Evolutionary conservation across 768 basidiomycete species (phyloP), one percentile per base, ranked within the genome.

Genomic region (Phylloporus rhodoxanthus): DNA sequence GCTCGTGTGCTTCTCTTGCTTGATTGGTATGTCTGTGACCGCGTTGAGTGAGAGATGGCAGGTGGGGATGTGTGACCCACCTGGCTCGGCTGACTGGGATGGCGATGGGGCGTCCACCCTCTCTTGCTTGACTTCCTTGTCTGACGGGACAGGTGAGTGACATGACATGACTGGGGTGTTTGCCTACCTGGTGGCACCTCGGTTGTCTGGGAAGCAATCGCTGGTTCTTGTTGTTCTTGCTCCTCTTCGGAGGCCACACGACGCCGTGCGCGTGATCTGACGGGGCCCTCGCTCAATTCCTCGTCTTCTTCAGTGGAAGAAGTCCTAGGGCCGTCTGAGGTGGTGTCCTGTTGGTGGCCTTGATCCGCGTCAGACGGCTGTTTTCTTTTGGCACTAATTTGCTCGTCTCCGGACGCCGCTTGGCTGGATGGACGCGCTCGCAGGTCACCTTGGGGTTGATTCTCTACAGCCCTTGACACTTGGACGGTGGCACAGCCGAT

Each of bases 401-500:
- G 40, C 5, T 26, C 45, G 0, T 30, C 32, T 1, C 1, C 34
- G 7, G 29, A 14, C 4, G n/a, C 19, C 1, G 14, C 39, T 25
- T 25, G 10, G 34, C 8, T 41, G 23, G 25, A 26, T 20, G 8
- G 17, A 33, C 21, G 11, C 5, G n/a, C 15, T 7, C 14, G 3
- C 21, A 15, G 21, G 43, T 21, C 4, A 51, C 60, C 60, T 48
- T 34, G 46, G 11, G 21, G 17, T 0, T 30, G 34, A 30, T n/a
- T 8, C 37, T 25, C 23, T 25, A 1, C 38, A 14, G 34, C 17
- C 17, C 34, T 19, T 36, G 30, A 19, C 28, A 46, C 36, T 29
- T 51, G 42, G 38, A 65, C 56, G 4, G 51, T 57, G 36, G 52
- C 52, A 10, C 65, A 67, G 4, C 65, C 65, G 20, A 67, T 62